Percentiles rank a stretch among this genome's conserved stretches.
Evolutionary conservation across 129 eudicot species (phyloP).

Genomic region (sunflower (Helianthus annuus)): DNA sequence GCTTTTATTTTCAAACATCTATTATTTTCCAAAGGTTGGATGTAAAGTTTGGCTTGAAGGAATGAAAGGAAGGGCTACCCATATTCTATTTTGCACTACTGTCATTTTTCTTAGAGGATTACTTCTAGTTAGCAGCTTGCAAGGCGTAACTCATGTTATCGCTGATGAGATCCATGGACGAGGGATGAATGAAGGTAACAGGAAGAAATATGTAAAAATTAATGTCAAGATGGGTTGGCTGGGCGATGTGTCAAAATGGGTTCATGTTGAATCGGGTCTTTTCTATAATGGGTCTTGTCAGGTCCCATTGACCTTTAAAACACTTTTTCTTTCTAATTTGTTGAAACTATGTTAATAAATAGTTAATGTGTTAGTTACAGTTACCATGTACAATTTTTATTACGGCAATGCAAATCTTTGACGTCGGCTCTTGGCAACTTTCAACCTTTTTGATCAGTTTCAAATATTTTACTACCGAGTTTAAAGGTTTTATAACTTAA

Average conservation of each 20-base stretch:
- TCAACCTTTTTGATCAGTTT: background rate
- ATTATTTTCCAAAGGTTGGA: slow-evolving; percentile 64
- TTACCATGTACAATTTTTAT: background rate
- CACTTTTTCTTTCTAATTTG: background rate
- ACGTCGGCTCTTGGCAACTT: background rate
- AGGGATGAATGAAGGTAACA: slow-evolving; percentile 94
- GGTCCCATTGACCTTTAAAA: background rate
- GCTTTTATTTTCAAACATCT: too few species aligned
- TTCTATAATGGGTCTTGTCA: background rate
- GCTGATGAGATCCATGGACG: slow-evolving; percentile 98
- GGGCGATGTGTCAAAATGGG: background rate
- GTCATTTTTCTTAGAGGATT: slow-evolving; percentile 88
- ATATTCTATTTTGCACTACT: slow-evolving; percentile 85
- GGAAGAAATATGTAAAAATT: too few species aligned
- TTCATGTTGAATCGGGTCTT: background rate
- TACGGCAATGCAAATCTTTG: background rate
- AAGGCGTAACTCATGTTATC: slow-evolving; percentile 91
- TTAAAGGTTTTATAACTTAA: background rate
- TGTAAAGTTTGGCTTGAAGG: slow-evolving; percentile 93
- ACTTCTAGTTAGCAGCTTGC: too few species aligned
- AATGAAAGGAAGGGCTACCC: slow-evolving; percentile 92
- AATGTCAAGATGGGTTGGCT: slow-evolving; percentile 1
- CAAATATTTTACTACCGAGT: background rate
- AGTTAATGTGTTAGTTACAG: background rate
- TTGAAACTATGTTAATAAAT: background rate